Conservation (phyloP, 2,329 filamentous ascomycete genomes). For the Fusarium sp. region DNA sequence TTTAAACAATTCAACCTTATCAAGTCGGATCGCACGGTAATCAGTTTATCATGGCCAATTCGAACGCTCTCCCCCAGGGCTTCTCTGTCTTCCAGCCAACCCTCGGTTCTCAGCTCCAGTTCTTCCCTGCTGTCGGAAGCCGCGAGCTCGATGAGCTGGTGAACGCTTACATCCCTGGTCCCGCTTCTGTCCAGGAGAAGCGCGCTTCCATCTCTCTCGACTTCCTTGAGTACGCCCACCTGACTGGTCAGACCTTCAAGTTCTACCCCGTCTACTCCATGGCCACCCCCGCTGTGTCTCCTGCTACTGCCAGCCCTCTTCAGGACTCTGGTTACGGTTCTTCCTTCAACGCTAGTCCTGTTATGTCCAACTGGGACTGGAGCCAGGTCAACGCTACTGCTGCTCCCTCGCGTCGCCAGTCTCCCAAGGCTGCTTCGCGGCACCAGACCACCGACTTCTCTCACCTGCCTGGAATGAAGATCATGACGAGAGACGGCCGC, state of each 20-base stretch:
- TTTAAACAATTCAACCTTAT: slow-evolving; percentile 20
- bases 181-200: slow-evolving; percentile 68
- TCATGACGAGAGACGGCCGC: slow-evolving; percentile 71
- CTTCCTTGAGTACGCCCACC: slow-evolving; percentile 66
- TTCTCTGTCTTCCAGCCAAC: slow-evolving; percentile 72
- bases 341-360: slow-evolving; percentile 62
- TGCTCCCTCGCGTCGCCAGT: slow-evolving; percentile 44
- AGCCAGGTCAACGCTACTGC: slow-evolving; percentile 50
- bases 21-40: slow-evolving; percentile 17
- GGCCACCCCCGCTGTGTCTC: slow-evolving; percentile 54
- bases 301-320: slow-evolving; percentile 55
- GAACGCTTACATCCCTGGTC: slow-evolving; percentile 66
- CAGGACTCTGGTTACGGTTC: slow-evolving; percentile 61
- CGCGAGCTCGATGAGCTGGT: slow-evolving; percentile 71
- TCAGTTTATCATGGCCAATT: slow-evolving; percentile 43
- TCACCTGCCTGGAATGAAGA: slow-evolving; percentile 72
- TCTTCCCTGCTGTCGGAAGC: slow-evolving; percentile 74
- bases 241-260: slow-evolving; percentile 70
- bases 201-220: slow-evolving; percentile 68
- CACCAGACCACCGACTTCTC: slow-evolving; percentile 59
- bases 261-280: slow-evolving; percentile 66
- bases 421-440: slow-evolving; percentile 45
- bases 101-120: slow-evolving; percentile 69
- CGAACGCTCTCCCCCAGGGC: slow-evolving; percentile 54
- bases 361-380: slow-evolving; percentile 62